Base-by-base conservation (phyloP, 2,329 filamentous ascomycete genomes). In the Sphaerulina populicola region DNA sequence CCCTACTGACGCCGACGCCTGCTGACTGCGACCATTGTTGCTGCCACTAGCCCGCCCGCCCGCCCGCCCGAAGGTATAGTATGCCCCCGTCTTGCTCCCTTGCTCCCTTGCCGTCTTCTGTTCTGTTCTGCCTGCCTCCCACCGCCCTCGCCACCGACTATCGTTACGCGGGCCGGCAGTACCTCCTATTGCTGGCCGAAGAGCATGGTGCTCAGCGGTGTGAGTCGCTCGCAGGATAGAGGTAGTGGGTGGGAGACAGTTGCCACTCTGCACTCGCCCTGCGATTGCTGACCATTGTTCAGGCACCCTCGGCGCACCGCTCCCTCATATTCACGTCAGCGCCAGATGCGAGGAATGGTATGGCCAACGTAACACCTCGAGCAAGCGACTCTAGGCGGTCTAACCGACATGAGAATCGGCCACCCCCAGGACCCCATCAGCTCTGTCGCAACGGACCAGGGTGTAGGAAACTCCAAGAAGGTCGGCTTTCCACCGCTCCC, bases 391-490 rank as follows among this genome's bases (percentile, higher is more conserved):
- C 60, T 27, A 53, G 64, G 51, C 56, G 62, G 54, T 51, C 55
- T 31, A 53, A 48, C 45, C 59, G 63, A 29, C 55, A 53, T 49
- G 64, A 66, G 43, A 66, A 66, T 41, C 60, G 59, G 33, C 57
- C 57, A 33, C 63, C 64, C 29, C 63, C 64, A 46, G 58, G 60
- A 53, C 60, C 49, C 44, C 50, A 47, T 33, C 57, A 60, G 31
- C 54, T 64, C 6, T 67, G 64, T 54, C 57, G 64, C 27, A 67
- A 67, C 55, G 64, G 64, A 15, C 64, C 64, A 35, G 62, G 64
- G 49, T 67, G 64, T 54, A 56, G 64, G 43, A 67, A 67, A 54
- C 59, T 55, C 30, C 61, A 64, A 59, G 64, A 67, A 59, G 64
- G 62, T 65, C 23, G 38, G 33, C 39, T 29, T 15, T n/a, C 21